Base-by-base conservation (phyloP, 1,284 basidiomycete genomes). In the Pseudozyma hubeiensis region DNA sequence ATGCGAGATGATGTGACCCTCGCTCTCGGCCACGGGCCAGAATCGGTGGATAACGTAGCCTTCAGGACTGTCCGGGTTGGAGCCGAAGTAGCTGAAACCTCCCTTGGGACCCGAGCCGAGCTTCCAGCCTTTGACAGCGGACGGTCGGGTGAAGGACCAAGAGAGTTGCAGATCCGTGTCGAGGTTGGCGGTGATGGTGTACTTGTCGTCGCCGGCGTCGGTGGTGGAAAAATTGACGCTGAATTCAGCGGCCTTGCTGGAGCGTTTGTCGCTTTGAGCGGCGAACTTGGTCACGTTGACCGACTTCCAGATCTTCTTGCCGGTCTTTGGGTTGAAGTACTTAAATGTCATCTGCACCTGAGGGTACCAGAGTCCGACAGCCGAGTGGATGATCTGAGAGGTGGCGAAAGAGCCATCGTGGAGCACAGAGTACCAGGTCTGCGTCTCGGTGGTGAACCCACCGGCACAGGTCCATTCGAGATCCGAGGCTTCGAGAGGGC, bases 331-430 rank as follows among this genome's bases (percentile, higher is more conserved):
- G 83, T 97, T 90, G 87, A 90, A 91, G 69, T 93, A 87, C 86
- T 95, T 96, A 90, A 92, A 96, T 4, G 91, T 93, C 86, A 98
- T 94, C 85, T 99, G 97, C 78, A 97, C 91, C 41, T 92, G 93
- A 7, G 96, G 94, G 81, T 92, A 93, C 93, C 93, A 95, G 53
- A 94, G 85, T 7, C 97, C 97, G 57, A 96, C 89, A 48, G 92
- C 88, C 3, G 94, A 96, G 87, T 97, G 94, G 81, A 99, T 98
- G 68, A 99, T 89, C 86, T 99, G 96, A 80, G 89, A 91, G 89
- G 93, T 92, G 70, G 97, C 75, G 58, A 90, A 89, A 29, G 89
- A 89, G 5, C 95, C 95, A 87, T 97, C 93, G 41, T 91, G 89
- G 13, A 93, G 87, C 74, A 92, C 88, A 39, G 91, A 88, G 86